Conservation (phyloP, 139 green algal species). For the Picochlorum sp. region DNA sequence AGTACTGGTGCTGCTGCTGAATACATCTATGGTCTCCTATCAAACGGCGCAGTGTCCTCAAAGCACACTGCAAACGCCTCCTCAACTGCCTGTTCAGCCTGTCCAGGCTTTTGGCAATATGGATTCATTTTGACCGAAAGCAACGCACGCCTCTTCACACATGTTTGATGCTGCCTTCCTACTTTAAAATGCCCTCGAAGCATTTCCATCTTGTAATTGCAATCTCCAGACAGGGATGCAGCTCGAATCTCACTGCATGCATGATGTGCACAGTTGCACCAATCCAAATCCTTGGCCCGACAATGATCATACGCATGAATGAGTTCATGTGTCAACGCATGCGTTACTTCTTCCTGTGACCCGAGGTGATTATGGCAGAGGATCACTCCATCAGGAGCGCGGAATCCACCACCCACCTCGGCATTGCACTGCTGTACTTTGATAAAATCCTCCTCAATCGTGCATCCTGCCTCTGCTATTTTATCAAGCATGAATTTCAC, state of each 20-base stretch:
- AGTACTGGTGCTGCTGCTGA: too few relatives aligned
- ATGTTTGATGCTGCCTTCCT: constrained; percentile 59
- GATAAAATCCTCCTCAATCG: constrained; percentile 45
- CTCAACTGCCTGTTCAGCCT: constrained; percentile 53
- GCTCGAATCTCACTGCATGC: constrained; percentile 86
- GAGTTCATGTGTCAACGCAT: constrained; percentile 81
- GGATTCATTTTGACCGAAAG: constrained; percentile 81
- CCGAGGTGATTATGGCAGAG: constrained; percentile 83
- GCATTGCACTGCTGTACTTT: constrained; percentile 45
- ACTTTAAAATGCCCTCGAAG: constrained; percentile 65
- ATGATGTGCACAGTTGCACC: constrained; percentile 81
- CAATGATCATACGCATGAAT: constrained; percentile 96
- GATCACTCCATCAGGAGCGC: constrained; percentile 47
- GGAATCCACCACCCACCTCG: constrained; percentile 39
- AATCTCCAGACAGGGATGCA: constrained; percentile 62
- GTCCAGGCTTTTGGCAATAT: constrained; percentile 37
- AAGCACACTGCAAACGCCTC: constrained; percentile 59
- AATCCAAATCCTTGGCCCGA: constrained; percentile 72
- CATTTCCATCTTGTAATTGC: constrained; percentile 62
- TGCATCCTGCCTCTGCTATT: constrained; percentile 54
- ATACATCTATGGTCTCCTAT: constrained; percentile 33
- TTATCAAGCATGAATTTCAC: constrained; percentile 71
- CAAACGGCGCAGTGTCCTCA: constrained; percentile 69
- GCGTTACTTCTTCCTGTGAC: constrained; percentile 62
- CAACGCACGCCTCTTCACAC: constrained; percentile 68